Base-by-base conservation (phyloP, 257 asterid species). In the Marsdenia floribunda region DNA sequence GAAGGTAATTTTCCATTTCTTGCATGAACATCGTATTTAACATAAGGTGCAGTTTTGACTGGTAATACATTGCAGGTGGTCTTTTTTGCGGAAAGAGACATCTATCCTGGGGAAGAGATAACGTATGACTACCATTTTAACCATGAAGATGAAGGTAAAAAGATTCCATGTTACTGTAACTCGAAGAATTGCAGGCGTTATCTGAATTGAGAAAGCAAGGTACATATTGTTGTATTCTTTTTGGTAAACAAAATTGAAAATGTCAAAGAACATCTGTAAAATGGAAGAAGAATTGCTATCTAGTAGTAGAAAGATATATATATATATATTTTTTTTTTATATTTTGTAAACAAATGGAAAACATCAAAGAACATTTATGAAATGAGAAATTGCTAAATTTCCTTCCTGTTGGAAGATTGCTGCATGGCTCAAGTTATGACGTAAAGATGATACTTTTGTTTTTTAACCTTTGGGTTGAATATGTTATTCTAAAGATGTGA, bases 31-130 rank as follows among this genome's bases (percentile, higher is more conserved):
- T 50, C 3, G n/a, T 35, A 35, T 54, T 54, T 71, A 6, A 11
- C 24, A 22, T 35, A 46, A 35, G 15, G 50, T 44, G 46, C 6
- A 65, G 70, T 65, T 65, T 38, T 54, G 73, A 61, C 22, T 37
- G 53, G 55, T 68, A 50, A 37, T 58, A 38, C 16, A 59, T 18
- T 38, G 57, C 81, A 88, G 94, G 94, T 87, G 50, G 83, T 89
- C 38, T 89, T 85, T 78, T 81, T 84, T 22, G 89, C 90, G 29
- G 89, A 87, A 73, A 87, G 95, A 79, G 92, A 87, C 58, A 82
- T 87, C 76, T 87, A 84, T 78, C 95, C 95, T 33, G 95, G 95
- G 64, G 95, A 89, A 86, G 95, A 89, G 86, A 84, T 87, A 50
- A 87, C 90, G 1, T 89, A 89, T 67, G 95, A 89, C 75, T 87